phyloP scores from a whole-genome alignment of 257 asterid genomes.

The Solanum lycopersicoides region DNA sequence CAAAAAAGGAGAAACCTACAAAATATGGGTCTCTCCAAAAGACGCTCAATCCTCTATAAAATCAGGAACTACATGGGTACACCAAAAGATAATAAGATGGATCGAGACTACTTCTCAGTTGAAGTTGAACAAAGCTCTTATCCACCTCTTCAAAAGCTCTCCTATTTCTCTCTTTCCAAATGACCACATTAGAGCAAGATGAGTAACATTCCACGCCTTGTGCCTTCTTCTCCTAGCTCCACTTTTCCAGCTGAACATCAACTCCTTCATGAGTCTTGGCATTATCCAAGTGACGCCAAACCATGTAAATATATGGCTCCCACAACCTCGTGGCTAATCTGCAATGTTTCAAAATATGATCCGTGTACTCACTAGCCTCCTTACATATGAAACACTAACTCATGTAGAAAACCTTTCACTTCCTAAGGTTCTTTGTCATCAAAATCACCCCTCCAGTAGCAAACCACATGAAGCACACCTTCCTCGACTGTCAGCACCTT shows the following conservation, averaged over 20 bases:
- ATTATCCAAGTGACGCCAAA: neutral
- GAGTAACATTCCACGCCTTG: neutral
- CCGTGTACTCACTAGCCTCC: neutral
- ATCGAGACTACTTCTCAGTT: neutral
- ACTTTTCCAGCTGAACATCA: neutral
- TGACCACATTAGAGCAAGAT: neutral
- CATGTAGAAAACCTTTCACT: neutral
- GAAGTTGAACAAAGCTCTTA: neutral
- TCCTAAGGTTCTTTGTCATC: neutral
- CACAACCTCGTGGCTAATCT: neutral
- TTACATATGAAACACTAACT: neutral
- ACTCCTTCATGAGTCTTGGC: neutral
- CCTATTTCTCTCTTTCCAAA: neutral
- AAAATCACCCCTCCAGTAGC: neutral
- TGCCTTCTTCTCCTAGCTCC: neutral
- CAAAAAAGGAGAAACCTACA: neutral
- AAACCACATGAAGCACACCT: neutral
- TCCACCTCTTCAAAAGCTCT: neutral
- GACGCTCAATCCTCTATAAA: neutral
- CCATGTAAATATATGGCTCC: neutral
- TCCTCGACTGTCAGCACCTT: neutral
- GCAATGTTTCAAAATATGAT: neutral
- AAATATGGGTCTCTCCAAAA: neutral
- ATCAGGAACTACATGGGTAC: neutral
- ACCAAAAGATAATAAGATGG: neutral